Evolutionary conservation across 2,329 filamentous ascomycete genomes (phyloP).

Genomic region (Claviceps africana): DNA sequence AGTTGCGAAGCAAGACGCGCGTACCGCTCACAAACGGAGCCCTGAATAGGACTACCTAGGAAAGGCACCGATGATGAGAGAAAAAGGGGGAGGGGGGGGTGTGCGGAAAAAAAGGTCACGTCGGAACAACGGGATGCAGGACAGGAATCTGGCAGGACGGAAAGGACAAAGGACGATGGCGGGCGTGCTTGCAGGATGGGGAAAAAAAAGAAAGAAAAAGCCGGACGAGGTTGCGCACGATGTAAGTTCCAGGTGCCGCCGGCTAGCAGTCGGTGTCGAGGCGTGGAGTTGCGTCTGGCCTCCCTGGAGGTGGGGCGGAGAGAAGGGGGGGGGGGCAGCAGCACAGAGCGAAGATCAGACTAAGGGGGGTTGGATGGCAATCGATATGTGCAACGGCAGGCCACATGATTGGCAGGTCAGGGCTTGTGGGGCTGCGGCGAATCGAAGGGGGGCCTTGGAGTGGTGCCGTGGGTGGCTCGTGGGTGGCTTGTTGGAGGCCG

Average conservation of each 20-base stretch:
- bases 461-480: slow-evolving; percentile 8
- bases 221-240: slow-evolving; percentile 10
- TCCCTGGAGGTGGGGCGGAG: slow-evolving; percentile 3
- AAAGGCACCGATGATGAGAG: background rate
- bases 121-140: slow-evolving; percentile 2
- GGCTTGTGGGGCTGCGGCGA: background rate
- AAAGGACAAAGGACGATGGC: slow-evolving; percentile 5
- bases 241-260: slow-evolving; percentile 7
- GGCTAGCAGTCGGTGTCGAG: slow-evolving; percentile 1
- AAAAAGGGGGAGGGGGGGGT: slow-evolving; percentile 1
- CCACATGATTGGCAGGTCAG: slow-evolving; percentile 20
- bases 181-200: background rate
- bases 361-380: slow-evolving; percentile 9
- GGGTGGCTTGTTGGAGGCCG: slow-evolving; percentile 6
- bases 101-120: slow-evolving; percentile 7
- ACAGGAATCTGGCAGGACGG: slow-evolving; percentile 12
- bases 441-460: background rate
- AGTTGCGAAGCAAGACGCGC: slow-evolving; percentile 12
- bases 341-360: too few species aligned
- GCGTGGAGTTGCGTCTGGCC: background rate
- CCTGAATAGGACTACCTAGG: slow-evolving; percentile 2
- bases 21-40: slow-evolving; percentile 16
- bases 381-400: slow-evolving; percentile 11
- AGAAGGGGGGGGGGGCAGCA: slow-evolving; percentile 4
- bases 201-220: background rate